Evolutionary conservation across 1,284 basidiomycete species (phyloP), one percentile per base, ranked within the genome.

Genomic region (Ustilago vetiveriae): DNA sequence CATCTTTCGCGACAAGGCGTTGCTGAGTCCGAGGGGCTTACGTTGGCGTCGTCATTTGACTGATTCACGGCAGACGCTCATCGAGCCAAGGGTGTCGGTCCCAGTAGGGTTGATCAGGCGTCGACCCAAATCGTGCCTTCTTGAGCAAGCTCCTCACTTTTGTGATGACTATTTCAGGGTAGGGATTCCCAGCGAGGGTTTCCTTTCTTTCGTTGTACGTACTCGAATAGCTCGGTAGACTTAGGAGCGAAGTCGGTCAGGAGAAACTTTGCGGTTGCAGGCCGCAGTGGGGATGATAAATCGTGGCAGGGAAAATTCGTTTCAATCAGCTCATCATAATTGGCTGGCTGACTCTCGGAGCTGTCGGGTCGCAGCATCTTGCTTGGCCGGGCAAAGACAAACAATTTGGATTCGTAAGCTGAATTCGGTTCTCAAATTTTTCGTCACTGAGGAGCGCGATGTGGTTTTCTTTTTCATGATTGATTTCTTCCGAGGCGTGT

Each of bases 321-420:
- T 40, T 24, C 47, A 49, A 49, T 49, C 47, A 41, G 30, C 37
- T 41, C 38, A 33, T 49, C 38, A 21, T 38, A 19, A 55, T 55
- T 55, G 52, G 52, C 47, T 49, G 21, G n/a, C n/a, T n/a, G n/a
- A n/a, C n/a, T n/a, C n/a, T 49, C 38, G 47, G 47, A 40, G 38
- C 22, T 39, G 30, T 16, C 45, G 45, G 45, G 35, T 47, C 11
- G 35, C 36, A 14, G 36, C 36, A 30, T 14, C 21, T 16, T 37
- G 24, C 35, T 21, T 26, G 45, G 26, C 10, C 19, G 13, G 8
- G 10, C 16, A 4, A 8, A 32, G 26, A 16, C 27, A 23, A 11
- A n/a, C 21, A 29, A 48, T 13, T 32, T 32, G 22, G n/a, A 42
- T 59, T 59, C 37, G 57, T 59, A 52, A 59, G 57, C 57, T 52